phyloP scores from a whole-genome alignment of 306 rosid species.

The Oxytropis ochrocephala region DNA sequence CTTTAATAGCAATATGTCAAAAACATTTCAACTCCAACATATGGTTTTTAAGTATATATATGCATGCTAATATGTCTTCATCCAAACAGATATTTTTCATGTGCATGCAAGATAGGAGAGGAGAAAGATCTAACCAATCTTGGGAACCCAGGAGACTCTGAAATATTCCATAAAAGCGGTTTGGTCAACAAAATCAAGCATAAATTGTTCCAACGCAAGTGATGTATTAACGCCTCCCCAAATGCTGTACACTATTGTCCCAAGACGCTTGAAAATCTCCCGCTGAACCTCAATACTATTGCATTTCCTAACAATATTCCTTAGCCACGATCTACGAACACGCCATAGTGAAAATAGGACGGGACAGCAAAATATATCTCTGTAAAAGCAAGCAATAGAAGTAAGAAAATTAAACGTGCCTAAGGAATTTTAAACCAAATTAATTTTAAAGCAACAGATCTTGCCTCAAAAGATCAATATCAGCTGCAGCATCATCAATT shows the following conservation, averaged over 20 bases:
- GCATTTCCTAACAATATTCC: constrained; percentile 79
- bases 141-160: constrained; percentile 75
- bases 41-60: neutral
- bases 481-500: constrained; percentile 86
- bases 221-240: constrained; percentile 57
- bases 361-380: constrained; percentile 79
- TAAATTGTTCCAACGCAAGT: constrained; percentile 50
- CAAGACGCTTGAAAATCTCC: constrained; percentile 81
- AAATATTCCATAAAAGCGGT: constrained; percentile 85
- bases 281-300: constrained; percentile 65
- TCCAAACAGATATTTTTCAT: neutral
- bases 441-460: constrained; percentile 21
- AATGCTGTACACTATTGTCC: constrained; percentile 57
- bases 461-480: constrained; percentile 80
- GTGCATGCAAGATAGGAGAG: constrained; percentile 25
- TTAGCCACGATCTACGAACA: constrained; percentile 85
- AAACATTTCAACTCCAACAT: neutral
- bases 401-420: constrained; percentile 8
- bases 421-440: constrained; percentile 3
- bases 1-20: neutral
- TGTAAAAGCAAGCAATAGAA: constrained; percentile 32
- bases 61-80: constrained; percentile 2
- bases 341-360: constrained; percentile 89
- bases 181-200: constrained; percentile 81
- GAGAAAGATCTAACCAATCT: constrained; percentile 73